These are phyloP conservation scores for Talaromyces sp. DNA, from an alignment of 2,329 filamentous ascomycete genomes.

Conservation along the genomic window DNA sequence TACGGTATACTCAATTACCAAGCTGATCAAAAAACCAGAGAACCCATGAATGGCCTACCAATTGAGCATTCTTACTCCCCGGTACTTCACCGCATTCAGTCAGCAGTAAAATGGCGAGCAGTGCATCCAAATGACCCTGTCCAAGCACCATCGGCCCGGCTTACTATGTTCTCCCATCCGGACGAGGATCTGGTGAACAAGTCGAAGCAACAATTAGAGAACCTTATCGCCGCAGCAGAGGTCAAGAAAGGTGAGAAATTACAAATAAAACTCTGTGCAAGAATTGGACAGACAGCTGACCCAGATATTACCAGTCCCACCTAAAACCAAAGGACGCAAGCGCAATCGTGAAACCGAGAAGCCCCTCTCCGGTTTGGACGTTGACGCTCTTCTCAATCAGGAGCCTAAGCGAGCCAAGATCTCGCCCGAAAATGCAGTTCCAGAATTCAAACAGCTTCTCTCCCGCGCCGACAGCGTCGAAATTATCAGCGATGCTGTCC, in stretches of 20 bases:
- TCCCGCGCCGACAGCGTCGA: slow-evolving; percentile 61
- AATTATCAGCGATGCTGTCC: slow-evolving; percentile 67
- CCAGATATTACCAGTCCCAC: slow-evolving; percentile 64
- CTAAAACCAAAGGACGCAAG: slow-evolving; percentile 75
- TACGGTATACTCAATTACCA: neutral
- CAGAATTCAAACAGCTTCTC: slow-evolving; percentile 85
- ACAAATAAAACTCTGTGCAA: neutral
- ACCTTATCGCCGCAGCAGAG: slow-evolving; percentile 69
- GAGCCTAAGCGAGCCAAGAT: slow-evolving; percentile 56
- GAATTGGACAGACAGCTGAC: slow-evolving; percentile 24
- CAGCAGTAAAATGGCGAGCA: slow-evolving; percentile 81
- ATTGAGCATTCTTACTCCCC: slow-evolving; percentile 85
- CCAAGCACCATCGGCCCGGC: slow-evolving; percentile 62
- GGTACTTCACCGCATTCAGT: slow-evolving; percentile 82
- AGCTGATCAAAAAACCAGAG: slow-evolving; percentile 35
- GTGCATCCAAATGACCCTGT: slow-evolving; percentile 69
- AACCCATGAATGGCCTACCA: slow-evolving; percentile 68
- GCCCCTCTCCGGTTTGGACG: slow-evolving; percentile 85
- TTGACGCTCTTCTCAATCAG: slow-evolving; percentile 75
- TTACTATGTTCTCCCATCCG: slow-evolving; percentile 73
- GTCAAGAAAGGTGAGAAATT: slow-evolving; percentile 72
- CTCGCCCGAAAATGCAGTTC: slow-evolving; percentile 74
- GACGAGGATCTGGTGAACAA: slow-evolving; percentile 67
- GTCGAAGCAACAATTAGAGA: slow-evolving; percentile 61
- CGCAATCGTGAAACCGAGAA: slow-evolving; percentile 69